Evolutionary conservation across 345 rosid genomes (phyloP), one percentile per base, ranked within the genome.

Genomic region (Eucalyptus curtisii): DNA sequence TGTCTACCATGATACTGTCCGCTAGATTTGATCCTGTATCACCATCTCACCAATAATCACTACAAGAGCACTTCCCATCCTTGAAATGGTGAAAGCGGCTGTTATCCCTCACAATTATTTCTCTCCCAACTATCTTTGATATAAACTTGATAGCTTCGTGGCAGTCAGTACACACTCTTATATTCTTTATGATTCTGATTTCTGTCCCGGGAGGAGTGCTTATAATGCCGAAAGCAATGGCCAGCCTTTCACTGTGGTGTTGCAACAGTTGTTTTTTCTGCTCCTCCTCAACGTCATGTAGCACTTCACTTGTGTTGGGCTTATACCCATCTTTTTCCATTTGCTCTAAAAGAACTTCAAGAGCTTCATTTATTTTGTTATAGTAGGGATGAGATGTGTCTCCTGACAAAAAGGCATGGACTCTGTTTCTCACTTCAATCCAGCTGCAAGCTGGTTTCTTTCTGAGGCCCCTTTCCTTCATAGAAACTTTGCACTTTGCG

Each of bases 381-480:
- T 90, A 90, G 53, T 50, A 64, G 16, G 95, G 94, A 91, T 96
- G 97, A 24, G 99, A 96, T 89, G 90, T 93, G 89, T 96, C 97
- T 84, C 98, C 98, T 13, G 99, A 90, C 13, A 93, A 89, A 86
- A 97, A 97, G 79, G 94, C 92, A 89, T 96, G 97, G n/a, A 92
- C 91, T 89, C 90, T 93, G 92, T 86, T 92, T 87, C 93, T 96
- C 27, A 96, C 91, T 91, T 96, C 97, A 49, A 96, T 94, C 99
- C 99, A 96, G 90, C 99, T 95, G 91, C 96, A 95, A 88, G 97
- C 99, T 55, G 96, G 96, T 89, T 71, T 93, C 91, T 97, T 96
- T 91, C 88, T 90, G 89, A 97, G 59, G 85, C 98, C 97, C 89
- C 89, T 94, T 19, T 90, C 90, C 92, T 86, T 93, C 95, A 96